Percentiles rank a stretch among this genome's conserved stretches.
Evolutionary conservation across 2,329 filamentous ascomycete species (phyloP).

Genomic region (Neofusicoccum cordaticola): DNA sequence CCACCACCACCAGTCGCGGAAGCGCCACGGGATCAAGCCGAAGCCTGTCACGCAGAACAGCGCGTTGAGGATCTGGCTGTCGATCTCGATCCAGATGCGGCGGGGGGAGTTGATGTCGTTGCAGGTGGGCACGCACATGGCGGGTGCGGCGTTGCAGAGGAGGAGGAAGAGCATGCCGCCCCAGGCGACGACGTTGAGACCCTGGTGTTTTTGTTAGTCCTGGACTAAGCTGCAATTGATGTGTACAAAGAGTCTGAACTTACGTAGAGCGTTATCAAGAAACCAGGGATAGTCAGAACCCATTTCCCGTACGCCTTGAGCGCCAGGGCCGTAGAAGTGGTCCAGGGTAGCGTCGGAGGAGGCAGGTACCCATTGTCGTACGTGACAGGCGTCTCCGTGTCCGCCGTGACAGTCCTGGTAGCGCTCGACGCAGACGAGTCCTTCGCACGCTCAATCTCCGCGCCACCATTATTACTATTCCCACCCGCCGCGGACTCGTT

Average conservation of each 20-base stretch:
- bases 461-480: constrained; percentile 16
- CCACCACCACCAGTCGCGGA: constrained; percentile 74
- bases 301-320: constrained; percentile 67
- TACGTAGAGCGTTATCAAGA: constrained; percentile 70
- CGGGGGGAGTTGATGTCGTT: constrained; percentile 72
- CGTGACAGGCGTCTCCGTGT: constrained; percentile 19
- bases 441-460: neutral
- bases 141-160: constrained; percentile 69
- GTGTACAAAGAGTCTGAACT: neutral
- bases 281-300: constrained; percentile 70
- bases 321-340: constrained; percentile 57
- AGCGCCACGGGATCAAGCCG: constrained; percentile 79
- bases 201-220: constrained; percentile 25
- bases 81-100: constrained; percentile 81
- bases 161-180: constrained; percentile 88
- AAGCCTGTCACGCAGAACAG: constrained; percentile 87
- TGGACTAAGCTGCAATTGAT: neutral
- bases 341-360: constrained; percentile 51
- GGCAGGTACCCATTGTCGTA: constrained; percentile 42
- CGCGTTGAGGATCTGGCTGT: constrained; percentile 78
- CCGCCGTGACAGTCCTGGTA: neutral
- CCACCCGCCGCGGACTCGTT: constrained; percentile 23
- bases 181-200: constrained; percentile 82
- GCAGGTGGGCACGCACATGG: constrained; percentile 71
- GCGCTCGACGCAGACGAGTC: neutral